Evolutionary conservation across 208 protist species (phyloP).

Genomic region (Spongospora subterranea): DNA sequence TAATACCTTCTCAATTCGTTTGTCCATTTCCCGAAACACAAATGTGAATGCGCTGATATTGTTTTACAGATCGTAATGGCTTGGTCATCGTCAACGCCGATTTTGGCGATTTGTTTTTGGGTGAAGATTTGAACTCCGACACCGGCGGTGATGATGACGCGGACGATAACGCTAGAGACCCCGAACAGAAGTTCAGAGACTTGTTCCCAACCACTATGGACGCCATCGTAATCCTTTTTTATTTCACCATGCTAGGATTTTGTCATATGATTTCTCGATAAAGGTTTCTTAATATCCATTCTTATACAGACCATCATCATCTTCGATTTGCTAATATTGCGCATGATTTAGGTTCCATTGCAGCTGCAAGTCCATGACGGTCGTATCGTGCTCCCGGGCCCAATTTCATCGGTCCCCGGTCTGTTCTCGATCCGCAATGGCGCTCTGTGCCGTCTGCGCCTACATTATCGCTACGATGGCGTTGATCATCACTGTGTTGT

Average conservation of each 20-base stretch:
- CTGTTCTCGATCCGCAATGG: conserved; percentile 11
- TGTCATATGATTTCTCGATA: not conserved
- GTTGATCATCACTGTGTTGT: not conserved
- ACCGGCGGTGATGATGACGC: not conserved
- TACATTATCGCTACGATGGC: conserved; percentile 23
- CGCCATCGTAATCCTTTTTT: not conserved
- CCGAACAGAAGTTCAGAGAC: not conserved
- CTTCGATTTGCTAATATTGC: not conserved
- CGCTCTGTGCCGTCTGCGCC: not conserved
- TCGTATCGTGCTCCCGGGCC: not conserved
- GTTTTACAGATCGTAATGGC: not conserved
- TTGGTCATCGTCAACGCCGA: conserved; percentile 33
- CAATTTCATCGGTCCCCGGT: not conserved
- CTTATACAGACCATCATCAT: not conserved
- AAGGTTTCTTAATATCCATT: not conserved
- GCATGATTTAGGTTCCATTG: not conserved
- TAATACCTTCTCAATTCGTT: not conserved
- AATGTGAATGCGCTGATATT: not conserved
- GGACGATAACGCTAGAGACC: not conserved
- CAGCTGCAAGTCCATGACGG: not conserved
- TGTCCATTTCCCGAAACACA: not conserved
- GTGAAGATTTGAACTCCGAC: not conserved
- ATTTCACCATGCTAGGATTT: not conserved
- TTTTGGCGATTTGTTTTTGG: not conserved
- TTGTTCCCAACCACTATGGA: not conserved